Conservation (phyloP, 2,329 filamentous ascomycete species). For the Teratosphaeria nubilosa region DNA sequence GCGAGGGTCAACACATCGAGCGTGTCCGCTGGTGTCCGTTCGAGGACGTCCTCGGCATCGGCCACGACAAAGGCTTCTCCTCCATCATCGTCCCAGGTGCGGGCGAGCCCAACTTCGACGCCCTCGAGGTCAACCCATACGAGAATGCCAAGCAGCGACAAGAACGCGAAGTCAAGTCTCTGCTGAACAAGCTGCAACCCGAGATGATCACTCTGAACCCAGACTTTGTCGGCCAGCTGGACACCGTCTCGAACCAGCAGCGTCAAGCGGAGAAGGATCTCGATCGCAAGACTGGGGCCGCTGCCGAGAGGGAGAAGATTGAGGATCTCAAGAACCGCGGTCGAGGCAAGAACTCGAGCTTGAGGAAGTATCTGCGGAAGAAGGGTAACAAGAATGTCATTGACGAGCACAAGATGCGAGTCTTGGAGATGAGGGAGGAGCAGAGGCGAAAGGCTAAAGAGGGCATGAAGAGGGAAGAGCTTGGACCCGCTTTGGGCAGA, state of each 20-base stretch:
- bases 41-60: constrained; percentile 81
- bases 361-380: constrained; percentile 84
- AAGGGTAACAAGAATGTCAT: constrained; percentile 88
- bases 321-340: constrained; percentile 62
- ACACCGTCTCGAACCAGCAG: constrained; percentile 70
- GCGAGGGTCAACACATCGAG: constrained; percentile 71
- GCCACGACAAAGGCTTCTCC: constrained; percentile 77
- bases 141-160: constrained; percentile 87
- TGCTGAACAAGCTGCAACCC: constrained; percentile 89
- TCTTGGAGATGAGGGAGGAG: constrained; percentile 68
- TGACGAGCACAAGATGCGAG: constrained; percentile 82
- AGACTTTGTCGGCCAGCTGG: constrained; percentile 80
- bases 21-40: constrained; percentile 86
- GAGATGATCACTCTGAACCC: constrained; percentile 96
- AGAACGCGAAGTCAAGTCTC: constrained; percentile 76
- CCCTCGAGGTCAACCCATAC: constrained; percentile 87
- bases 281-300: constrained; percentile 48
- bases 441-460: constrained; percentile 57
- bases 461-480: constrained; percentile 59
- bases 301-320: constrained; percentile 44
- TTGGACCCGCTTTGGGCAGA: constrained; percentile 76
- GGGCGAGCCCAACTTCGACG: constrained; percentile 95
- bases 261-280: constrained; percentile 67
- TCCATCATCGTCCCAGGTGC: constrained; percentile 85
- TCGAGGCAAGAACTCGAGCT: constrained; percentile 77